Conservation (phyloP, 2,329 filamentous ascomycete species). For the Colletotrichum karsti region DNA sequence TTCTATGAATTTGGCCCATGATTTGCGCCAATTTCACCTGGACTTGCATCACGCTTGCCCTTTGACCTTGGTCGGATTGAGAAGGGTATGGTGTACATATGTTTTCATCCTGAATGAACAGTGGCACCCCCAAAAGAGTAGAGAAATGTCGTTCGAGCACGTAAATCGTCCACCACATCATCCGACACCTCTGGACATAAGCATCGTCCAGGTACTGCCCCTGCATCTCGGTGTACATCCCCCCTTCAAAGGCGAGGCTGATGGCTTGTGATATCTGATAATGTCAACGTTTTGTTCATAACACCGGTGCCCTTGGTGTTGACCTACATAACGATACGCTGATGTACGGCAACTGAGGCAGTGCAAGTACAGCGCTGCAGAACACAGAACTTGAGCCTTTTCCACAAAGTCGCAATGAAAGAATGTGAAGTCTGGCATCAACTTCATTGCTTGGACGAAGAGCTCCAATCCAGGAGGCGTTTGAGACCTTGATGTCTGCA, state of each 20-base stretch:
- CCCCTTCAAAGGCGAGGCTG: neutral
- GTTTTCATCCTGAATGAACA: neutral
- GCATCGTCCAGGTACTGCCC: neutral
- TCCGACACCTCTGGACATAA: neutral
- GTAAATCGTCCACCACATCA: neutral
- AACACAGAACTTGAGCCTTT: neutral
- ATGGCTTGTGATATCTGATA: neutral
- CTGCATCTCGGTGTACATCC: neutral
- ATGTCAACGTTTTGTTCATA: neutral
- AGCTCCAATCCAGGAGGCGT: neutral
- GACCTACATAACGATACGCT: neutral
- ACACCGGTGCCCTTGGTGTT: neutral
- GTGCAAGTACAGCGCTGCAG: neutral
- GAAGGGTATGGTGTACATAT: neutral
- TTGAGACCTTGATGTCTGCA: neutral
- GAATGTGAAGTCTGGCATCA: neutral
- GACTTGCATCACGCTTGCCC: neutral
- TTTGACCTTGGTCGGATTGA: neutral
- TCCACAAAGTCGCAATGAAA: neutral
- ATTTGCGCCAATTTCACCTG: neutral
- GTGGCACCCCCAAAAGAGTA: neutral
- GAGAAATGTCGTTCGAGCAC: neutral
- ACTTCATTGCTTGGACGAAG: neutral
- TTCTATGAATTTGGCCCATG: neutral
- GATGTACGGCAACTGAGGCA: neutral